Conservation (phyloP, 1,139 yeast genomes). For the Kluyveromyces sp. region DNA sequence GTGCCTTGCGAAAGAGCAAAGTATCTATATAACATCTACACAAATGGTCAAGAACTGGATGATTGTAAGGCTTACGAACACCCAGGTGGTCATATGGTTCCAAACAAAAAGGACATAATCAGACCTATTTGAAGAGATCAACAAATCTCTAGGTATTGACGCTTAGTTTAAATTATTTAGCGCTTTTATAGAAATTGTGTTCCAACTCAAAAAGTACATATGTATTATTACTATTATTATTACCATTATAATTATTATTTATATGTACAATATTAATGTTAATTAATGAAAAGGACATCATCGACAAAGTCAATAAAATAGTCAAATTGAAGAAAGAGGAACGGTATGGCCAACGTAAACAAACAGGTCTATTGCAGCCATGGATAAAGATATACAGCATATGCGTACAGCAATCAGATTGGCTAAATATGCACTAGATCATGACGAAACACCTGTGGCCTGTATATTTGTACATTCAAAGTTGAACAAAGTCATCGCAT, state of each 20-base stretch:
- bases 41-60: constrained; percentile 27
- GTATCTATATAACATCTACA: constrained; percentile 37
- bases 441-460: constrained; percentile 69
- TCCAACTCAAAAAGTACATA: too few relatives aligned
- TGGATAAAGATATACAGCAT: constrained; percentile 18
- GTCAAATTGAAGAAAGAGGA: neutral
- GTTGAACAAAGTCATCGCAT: constrained; percentile 49
- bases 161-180: neutral
- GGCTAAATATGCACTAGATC: constrained; percentile 48
- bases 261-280: neutral
- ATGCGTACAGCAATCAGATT: constrained; percentile 46
- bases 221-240: too few relatives aligned
- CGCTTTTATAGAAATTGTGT: too few relatives aligned
- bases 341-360: neutral
- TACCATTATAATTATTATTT: too few relatives aligned
- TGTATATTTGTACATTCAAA: constrained; percentile 47
- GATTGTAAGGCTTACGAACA: constrained; percentile 48
- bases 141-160: constrained; percentile 13
- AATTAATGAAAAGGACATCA: neutral
- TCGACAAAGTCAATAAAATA: neutral
- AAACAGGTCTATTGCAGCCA: neutral
- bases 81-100: constrained; percentile 82
- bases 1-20: constrained; percentile 47
- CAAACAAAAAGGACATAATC: constrained; percentile 54
- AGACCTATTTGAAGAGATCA: constrained; percentile 34